A percentile compares a stretch with the other conserved stretches of the same genome.
phyloP scores from a whole-genome alignment of 2,329 filamentous ascomycete genomes.

The Beauveria scarabaeidicola region DNA sequence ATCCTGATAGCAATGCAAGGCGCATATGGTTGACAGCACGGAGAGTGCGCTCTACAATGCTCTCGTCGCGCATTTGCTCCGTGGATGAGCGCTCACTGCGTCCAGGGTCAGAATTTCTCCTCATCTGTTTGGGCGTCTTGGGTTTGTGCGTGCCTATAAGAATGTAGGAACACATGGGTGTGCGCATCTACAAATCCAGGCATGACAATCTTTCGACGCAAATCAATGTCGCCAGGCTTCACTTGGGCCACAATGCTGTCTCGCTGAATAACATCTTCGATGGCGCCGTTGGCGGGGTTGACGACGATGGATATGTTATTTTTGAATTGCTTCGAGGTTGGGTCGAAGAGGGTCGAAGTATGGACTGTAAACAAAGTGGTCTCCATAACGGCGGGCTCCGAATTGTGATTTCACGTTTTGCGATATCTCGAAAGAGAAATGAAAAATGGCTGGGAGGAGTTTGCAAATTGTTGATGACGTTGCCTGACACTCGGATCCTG shows the following conservation, averaged over 20 bases:
- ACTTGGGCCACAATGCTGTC: conserved; percentile 18
- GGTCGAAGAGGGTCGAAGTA: conserved; percentile 39
- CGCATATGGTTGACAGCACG: conserved; percentile 45
- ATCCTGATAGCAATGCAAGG: conserved; percentile 45
- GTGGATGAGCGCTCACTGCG: conserved; percentile 29
- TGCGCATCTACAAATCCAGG: conserved; percentile 48
- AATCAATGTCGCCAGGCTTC: conserved; percentile 37
- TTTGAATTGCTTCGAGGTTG: conserved; percentile 32
- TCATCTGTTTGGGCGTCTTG: conserved; percentile 10
- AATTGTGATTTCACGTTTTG: not conserved
- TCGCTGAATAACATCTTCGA: conserved; percentile 26
- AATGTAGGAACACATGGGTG: conserved; percentile 48
- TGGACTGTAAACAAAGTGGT: conserved; percentile 27
- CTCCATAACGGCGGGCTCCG: not conserved
- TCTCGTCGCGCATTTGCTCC: conserved; percentile 49
- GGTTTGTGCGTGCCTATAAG: conserved; percentile 29
- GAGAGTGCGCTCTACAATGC: conserved; percentile 46
- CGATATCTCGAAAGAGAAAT: not conserved
- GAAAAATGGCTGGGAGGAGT: not conserved
- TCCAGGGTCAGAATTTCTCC: not conserved
- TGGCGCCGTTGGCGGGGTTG: conserved; percentile 30
- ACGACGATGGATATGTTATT: conserved; percentile 35
- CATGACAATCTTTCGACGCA: conserved; percentile 43
- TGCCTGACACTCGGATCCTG: not conserved
- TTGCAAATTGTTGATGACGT: not conserved